Evolutionary conservation across 208 protist genomes (phyloP).

Genomic region (Zelonia costaricensis): DNA sequence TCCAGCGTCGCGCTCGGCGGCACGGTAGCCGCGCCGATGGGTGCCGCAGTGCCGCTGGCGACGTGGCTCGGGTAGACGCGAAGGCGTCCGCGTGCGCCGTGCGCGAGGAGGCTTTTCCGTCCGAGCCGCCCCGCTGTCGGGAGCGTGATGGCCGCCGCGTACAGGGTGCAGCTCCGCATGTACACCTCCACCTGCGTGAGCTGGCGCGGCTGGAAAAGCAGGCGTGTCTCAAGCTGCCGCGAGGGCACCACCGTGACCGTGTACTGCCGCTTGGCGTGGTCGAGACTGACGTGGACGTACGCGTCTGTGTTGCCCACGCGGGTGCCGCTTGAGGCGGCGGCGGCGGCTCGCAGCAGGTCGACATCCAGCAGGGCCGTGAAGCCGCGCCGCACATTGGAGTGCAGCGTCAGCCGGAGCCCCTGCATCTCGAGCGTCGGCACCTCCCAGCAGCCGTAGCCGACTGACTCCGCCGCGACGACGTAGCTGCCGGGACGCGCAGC

Average conservation of each 20-base stretch:
- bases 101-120: conserved; percentile 17
- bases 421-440: conserved; percentile 24
- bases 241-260: conserved; percentile 30
- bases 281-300: conserved; percentile 26
- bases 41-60: neutral
- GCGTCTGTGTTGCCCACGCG: conserved; percentile 24
- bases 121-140: conserved; percentile 9
- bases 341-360: conserved; percentile 20
- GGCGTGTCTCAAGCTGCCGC: conserved; percentile 26
- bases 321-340: conserved; percentile 13
- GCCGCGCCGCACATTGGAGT: conserved; percentile 20
- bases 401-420: conserved; percentile 18
- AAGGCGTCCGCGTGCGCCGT: conserved; percentile 16
- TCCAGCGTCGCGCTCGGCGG: conserved; percentile 12
- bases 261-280: conserved; percentile 17
- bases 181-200: conserved; percentile 31
- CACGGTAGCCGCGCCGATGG: conserved; percentile 6
- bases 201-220: conserved; percentile 28
- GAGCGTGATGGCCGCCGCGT: conserved; percentile 19
- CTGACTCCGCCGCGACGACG: conserved; percentile 16
- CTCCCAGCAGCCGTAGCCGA: conserved; percentile 30
- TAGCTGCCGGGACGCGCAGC: conserved; percentile 10
- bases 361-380: conserved; percentile 17
- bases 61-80: neutral
- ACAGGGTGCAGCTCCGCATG: conserved; percentile 26